These are phyloP conservation scores for Trifolium pratense DNA, from an alignment of 306 rosid species.

Conservation along the genomic window DNA sequence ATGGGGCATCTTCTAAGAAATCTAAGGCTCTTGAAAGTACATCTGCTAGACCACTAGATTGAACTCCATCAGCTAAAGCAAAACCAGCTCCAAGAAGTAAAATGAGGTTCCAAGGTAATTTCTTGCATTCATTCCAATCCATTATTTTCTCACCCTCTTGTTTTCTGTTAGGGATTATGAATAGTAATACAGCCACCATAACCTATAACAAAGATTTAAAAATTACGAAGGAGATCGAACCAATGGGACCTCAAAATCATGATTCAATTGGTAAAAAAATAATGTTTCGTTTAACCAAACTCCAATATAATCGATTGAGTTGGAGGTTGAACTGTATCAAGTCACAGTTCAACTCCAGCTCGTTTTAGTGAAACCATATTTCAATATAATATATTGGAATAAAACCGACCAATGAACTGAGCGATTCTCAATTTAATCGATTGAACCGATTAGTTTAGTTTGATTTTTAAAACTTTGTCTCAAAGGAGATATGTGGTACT, in stretches of 20 bases:
- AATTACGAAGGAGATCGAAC: too few species aligned
- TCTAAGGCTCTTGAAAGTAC: constrained; percentile 54
- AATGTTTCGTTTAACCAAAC: too few species aligned
- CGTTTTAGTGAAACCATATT: too few species aligned
- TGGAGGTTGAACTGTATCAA: too few species aligned
- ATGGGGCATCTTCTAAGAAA: constrained; percentile 69
- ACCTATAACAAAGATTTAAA: too few species aligned
- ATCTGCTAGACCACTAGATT: constrained; percentile 69
- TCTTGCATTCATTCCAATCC: constrained; percentile 94
- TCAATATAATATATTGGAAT: too few species aligned
- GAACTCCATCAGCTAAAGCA: constrained; percentile 83
- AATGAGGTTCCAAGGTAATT: constrained; percentile 80
- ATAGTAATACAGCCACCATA: constrained; percentile 69
- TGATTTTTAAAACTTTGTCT: background rate
- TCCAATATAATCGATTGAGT: too few species aligned
- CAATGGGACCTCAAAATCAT: too few species aligned
- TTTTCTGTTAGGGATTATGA: constrained; percentile 82
- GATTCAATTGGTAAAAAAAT: too few species aligned
- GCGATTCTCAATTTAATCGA: too few species aligned
- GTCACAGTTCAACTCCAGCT: too few species aligned
- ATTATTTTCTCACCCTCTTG: constrained; percentile 70
- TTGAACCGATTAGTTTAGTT: background rate
- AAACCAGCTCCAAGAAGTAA: constrained; percentile 82
- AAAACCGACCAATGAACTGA: too few species aligned
- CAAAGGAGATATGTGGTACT: constrained; percentile 25